Evolutionary conservation across 352 stramenopile species (phyloP).

Genomic region (Phytophthora aleatoria): DNA sequence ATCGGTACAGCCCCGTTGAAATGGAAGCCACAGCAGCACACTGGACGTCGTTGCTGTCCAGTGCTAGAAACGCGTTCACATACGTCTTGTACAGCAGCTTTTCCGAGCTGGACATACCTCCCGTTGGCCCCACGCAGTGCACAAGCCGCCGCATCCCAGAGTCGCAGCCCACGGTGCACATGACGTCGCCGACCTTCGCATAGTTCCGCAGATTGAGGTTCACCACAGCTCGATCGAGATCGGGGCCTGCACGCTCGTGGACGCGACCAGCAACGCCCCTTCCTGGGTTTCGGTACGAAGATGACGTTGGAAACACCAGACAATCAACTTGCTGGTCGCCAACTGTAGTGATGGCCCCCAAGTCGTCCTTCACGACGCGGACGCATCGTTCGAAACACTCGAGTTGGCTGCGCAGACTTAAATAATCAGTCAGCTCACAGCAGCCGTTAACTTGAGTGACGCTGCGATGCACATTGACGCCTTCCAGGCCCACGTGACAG

Average conservation of each 20-base stretch:
- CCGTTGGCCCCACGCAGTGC: conserved; percentile 55
- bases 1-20: conserved; percentile 48
- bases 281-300: conserved; percentile 39
- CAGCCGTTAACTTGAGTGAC: conserved; percentile 22
- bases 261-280: conserved; percentile 53
- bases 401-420: conserved; percentile 47
- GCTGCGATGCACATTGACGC: conserved; percentile 16
- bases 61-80: conserved; percentile 40
- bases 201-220: conserved; percentile 10
- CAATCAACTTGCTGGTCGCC: conserved; percentile 50
- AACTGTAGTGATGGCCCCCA: conserved; percentile 43
- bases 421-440: conserved; percentile 38
- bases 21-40: conserved; percentile 63
- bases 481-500: conserved; percentile 14
- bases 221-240: conserved; percentile 21
- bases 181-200: conserved; percentile 19
- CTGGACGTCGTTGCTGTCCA: conserved; percentile 37
- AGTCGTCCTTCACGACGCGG: conserved; percentile 46
- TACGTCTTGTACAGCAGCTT: conserved; percentile 60
- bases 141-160: conserved; percentile 53
- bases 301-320: conserved; percentile 64
- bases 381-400: conserved; percentile 44
- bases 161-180: conserved; percentile 53
- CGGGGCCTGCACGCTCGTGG: conserved; percentile 49
- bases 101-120: not conserved